Evolutionary conservation across 2,329 filamentous ascomycete species (phyloP).

Genomic region (Pseudocercospora cruenta): DNA sequence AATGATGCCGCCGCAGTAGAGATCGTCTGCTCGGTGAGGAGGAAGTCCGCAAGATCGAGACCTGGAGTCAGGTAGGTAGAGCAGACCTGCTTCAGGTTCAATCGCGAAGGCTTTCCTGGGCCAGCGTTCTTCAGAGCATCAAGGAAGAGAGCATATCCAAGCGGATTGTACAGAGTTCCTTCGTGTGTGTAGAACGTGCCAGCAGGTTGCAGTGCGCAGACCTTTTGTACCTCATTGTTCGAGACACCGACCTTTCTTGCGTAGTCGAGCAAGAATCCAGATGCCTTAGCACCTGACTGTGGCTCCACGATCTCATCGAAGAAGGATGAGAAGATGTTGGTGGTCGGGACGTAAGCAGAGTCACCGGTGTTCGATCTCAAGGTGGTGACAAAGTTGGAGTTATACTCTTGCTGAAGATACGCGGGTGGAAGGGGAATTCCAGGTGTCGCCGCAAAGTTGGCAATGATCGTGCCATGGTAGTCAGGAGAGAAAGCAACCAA

Average conservation of each 20-base stretch:
- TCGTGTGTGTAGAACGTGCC: constrained; percentile 57
- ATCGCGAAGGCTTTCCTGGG: constrained; percentile 45
- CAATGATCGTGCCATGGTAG: constrained; percentile 53
- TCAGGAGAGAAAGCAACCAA: constrained; percentile 57
- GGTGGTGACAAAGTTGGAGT: constrained; percentile 47
- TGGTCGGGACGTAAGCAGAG: constrained; percentile 59
- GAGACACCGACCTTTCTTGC: constrained; percentile 51
- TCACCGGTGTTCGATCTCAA: constrained; percentile 52
- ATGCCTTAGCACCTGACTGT: constrained; percentile 50
- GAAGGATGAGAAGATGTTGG: constrained; percentile 54
- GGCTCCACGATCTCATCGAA: constrained; percentile 58
- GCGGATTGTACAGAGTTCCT: constrained; percentile 54
- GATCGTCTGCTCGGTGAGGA: constrained; percentile 51
- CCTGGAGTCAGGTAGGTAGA: constrained; percentile 42
- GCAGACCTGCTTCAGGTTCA: constrained; percentile 47
- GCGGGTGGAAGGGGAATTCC: constrained; percentile 55
- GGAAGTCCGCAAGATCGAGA: constrained; percentile 49
- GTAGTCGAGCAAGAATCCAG: constrained; percentile 47
- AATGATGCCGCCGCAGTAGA: constrained; percentile 44
- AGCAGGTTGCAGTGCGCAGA: constrained; percentile 46
- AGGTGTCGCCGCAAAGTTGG: constrained; percentile 34
- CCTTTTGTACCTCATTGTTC: constrained; percentile 53
- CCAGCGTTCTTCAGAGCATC: constrained; percentile 56
- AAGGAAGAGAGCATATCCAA: constrained; percentile 49
- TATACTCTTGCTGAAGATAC: constrained; percentile 53